Conservation (phyloP, 1,139 yeast genomes). For the Saccharomyces hybrid region DNA sequence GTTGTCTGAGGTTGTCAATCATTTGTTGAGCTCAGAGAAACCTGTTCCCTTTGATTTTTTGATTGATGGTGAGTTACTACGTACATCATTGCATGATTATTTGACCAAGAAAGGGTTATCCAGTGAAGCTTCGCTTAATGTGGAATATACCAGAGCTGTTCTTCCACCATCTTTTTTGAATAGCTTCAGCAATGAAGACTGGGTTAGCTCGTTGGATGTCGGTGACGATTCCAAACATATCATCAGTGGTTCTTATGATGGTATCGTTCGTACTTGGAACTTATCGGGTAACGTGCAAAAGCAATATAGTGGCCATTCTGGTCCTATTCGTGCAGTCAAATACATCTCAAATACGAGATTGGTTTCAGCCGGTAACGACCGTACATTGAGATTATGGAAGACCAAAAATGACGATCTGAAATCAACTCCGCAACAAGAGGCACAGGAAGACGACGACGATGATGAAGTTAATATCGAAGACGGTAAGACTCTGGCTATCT, state of each 20-base stretch:
- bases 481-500: constrained; percentile 71
- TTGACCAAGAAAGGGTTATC: constrained; percentile 70
- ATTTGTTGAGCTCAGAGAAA: constrained; percentile 52
- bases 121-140: constrained; percentile 66
- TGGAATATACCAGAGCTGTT: constrained; percentile 88
- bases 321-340: constrained; percentile 72
- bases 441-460: no score
- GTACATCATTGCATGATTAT: constrained; percentile 75
- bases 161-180: constrained; percentile 89
- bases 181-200: constrained; percentile 86
- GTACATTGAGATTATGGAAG: constrained; percentile 85
- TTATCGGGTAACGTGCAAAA: constrained; percentile 75
- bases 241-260: constrained; percentile 88
- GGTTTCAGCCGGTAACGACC: constrained; percentile 82
- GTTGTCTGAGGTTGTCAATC: constrained; percentile 89
- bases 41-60: constrained; percentile 91
- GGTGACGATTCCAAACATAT: constrained; percentile 40
- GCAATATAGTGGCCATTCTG: constrained; percentile 82
- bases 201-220: constrained; percentile 71
- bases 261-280: constrained; percentile 85
- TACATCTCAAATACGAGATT: constrained; percentile 71
- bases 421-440: constrained; percentile 10
- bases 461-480: constrained; percentile 53
- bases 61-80: constrained; percentile 72
- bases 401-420: constrained; percentile 41